Conservation (phyloP, 1,284 basidiomycete species). For the Sporisorium exsertum region DNA sequence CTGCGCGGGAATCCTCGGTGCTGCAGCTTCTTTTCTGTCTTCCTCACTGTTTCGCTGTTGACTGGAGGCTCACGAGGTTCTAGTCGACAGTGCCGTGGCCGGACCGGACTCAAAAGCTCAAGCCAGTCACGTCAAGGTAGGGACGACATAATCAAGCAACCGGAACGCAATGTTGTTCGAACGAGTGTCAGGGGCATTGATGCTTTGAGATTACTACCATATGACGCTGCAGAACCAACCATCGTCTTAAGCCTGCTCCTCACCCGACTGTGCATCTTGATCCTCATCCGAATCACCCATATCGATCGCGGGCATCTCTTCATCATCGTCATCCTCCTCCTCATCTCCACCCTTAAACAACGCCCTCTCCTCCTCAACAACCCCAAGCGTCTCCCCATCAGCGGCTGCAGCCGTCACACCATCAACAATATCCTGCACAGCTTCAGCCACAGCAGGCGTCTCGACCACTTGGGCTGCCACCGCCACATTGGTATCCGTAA, state of each 20-base stretch:
- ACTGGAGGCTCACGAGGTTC: too few relatives aligned
- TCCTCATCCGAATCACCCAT: slow-evolving; percentile 50
- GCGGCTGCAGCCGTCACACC: too few relatives aligned
- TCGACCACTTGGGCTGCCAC: slow-evolving; percentile 8
- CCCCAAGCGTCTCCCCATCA: neutral
- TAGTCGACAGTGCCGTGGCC: too few relatives aligned
- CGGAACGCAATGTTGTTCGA: too few relatives aligned
- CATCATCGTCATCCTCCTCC: slow-evolving; percentile 48
- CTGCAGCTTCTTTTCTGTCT: too few relatives aligned
- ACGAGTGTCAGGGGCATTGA: too few relatives aligned
- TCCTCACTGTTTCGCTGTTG: too few relatives aligned
- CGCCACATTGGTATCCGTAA: slow-evolving; percentile 9
- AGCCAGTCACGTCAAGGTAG: too few relatives aligned
- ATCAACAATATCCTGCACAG: slow-evolving; percentile 1
- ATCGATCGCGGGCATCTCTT: slow-evolving; percentile 56
- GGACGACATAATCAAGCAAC: too few relatives aligned
- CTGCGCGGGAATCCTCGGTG: slow-evolving; percentile 82
- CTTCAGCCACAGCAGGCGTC: slow-evolving; percentile 8
- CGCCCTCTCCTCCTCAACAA: neutral
- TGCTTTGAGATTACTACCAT: too few relatives aligned
- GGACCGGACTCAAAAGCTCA: too few relatives aligned
- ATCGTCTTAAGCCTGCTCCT: neutral
- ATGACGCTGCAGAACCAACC: neutral
- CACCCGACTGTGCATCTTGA: slow-evolving; percentile 5
- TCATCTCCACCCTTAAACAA: slow-evolving; percentile 7